Base-by-base conservation (phyloP, 352 stramenopile species). In the Pythium sukuiense region DNA sequence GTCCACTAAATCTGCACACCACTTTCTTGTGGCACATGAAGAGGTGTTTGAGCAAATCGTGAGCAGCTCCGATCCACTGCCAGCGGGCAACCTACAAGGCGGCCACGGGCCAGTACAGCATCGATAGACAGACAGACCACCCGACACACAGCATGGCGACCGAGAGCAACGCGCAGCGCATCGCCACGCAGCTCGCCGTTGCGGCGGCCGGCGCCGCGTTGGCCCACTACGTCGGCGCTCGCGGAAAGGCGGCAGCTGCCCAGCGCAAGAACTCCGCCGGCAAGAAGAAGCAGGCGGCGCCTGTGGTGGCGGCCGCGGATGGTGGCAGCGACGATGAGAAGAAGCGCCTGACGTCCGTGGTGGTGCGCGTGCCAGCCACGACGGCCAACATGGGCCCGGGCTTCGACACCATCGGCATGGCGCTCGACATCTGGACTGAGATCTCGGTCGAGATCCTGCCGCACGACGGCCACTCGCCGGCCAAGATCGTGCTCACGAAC, bases 401-500 rank as follows among this genome's bases (percentile, higher is more conserved):
- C 63, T 99, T 98, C 68, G 97, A 99, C 76, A 99, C 95, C 59
- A 97, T 99, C 70, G 97, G 96, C 49, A 98, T 99, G 88, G 97
- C 97, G 13, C 89, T 99, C 29, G 97, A 99, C 81, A 97, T 99
- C 63, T 99, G 97, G 97, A 98, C 92, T 24, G 97, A 99, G 83
- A 96, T 99, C 41, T 98, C 97, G 24, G 96, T 99, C 6, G 84
- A 97, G 70, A 81, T 98, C 24, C 64, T 89, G 72, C 60, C 73
- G 27, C 72, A 76, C 11, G 67, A 64, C 45, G 61, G 59, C 14
- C 55, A 43, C 32, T 37, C 30, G 33, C n/a, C 63, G 14, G 60
- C 85, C 24, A 88, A 92, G 33, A 98, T 99, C 75, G 85, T 89
- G 73, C 98, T 99, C 65, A 98, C 93, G 20, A 98, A 97, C 65